Evolutionary conservation across 257 asterid species (phyloP), one percentile per base, ranked within the genome.

Genomic region (Agastache rugosa): DNA sequence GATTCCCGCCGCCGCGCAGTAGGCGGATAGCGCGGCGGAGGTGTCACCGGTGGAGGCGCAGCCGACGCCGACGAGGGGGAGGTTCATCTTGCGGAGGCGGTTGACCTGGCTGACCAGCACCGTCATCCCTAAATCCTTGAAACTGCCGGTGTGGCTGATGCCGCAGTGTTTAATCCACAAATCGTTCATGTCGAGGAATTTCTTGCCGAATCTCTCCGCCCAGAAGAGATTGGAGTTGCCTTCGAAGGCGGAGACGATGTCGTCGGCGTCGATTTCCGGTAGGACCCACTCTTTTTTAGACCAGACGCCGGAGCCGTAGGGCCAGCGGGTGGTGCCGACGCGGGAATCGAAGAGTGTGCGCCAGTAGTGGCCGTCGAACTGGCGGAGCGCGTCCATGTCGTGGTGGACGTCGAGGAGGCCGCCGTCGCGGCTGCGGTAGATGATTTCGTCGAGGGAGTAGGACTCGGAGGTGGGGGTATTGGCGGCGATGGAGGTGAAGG

Each of bases 21-120:
- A 87, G 39, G 90, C 89, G 0, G 88, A 85, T 37, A 87, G 79
- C 0, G 92, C 92, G 31, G 91, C 93, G 0, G 93, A 88, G 6
- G 93, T 88, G 67, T 86, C 93, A 1, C 91, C 93, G 6, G 91
- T 88, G 76, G 90, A 84, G 11, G 90, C 91, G 71, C 94, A 88
- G 20, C 90, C 94, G 2, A 88, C 90, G 0, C 90, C 94, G 0
- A 74, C 81, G 5, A 85, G 37, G 4, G 88, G 79, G 9, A 80
- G 73, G 66, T 79, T 80, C 77, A 83, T 41, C 63, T 86, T 88
- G 14, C 89, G 78, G 44, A 88, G 74, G 56, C 90, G 51, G 27
- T 88, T 84, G 31, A 88, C 93, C 69, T 88, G 93, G 67, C 90
- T 86, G 37, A 86, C 87, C 67, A 86, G 53, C 60, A 88, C 90